phyloP scores from a whole-genome alignment of 805 yeast genomes.

The Candida suzukii region DNA sequence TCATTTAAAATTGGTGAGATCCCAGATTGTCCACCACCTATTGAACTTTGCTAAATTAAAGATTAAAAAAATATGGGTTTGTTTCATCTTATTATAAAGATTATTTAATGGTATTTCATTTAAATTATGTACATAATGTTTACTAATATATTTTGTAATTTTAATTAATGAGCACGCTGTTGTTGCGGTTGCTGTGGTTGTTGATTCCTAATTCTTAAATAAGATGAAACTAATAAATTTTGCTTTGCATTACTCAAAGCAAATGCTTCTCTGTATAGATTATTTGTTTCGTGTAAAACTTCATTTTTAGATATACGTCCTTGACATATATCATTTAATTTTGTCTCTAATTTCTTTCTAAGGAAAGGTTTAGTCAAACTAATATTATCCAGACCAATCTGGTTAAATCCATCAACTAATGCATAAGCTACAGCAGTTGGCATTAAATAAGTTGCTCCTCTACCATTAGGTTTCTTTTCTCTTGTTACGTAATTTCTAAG shows the following conservation, averaged over 20 bases:
- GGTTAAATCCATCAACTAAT: slow-evolving; percentile 80
- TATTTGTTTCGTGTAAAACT: slow-evolving; percentile 49
- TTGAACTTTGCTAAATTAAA: slow-evolving; percentile 31
- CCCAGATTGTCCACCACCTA: slow-evolving; percentile 72
- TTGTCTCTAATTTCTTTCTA: slow-evolving; percentile 66
- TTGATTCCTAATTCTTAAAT: slow-evolving; percentile 8
- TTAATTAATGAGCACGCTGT: background rate
- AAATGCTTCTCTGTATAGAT: slow-evolving; percentile 57
- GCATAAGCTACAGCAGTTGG: slow-evolving; percentile 86
- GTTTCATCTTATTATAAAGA: too few species aligned
- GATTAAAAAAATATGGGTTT: background rate
- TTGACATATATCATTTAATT: slow-evolving; percentile 58
- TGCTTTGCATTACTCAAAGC: slow-evolving; percentile 37
- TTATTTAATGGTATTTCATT: background rate
- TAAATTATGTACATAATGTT: background rate
- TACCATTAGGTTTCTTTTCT: slow-evolving; percentile 28
- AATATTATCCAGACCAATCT: slow-evolving; percentile 60
- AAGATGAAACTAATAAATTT: slow-evolving; percentile 28
- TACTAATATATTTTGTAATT: background rate
- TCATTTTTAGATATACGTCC: slow-evolving; percentile 48
- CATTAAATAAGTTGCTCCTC: slow-evolving; percentile 37
- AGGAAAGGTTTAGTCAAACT: slow-evolving; percentile 86
- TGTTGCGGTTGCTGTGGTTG: background rate
- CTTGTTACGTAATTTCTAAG: slow-evolving; percentile 59
- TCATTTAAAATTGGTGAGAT: slow-evolving; percentile 52